These are phyloP conservation scores for Neopestalotiopsis rosae DNA, from an alignment of 2,329 filamentous ascomycete species.

Conservation along the genomic window DNA sequence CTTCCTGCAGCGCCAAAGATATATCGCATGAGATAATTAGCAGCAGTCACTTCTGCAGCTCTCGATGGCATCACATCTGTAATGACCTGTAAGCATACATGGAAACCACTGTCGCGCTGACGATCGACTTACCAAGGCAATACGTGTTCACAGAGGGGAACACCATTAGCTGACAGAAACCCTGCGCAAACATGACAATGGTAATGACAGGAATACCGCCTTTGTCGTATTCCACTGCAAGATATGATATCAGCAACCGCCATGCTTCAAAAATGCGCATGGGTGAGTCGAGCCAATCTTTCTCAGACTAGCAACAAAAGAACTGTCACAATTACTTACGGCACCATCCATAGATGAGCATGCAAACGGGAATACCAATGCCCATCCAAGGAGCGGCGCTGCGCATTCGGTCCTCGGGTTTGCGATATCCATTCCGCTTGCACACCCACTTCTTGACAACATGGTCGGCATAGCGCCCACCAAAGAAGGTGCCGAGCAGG, in stretches of 20 bases:
- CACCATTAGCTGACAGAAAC: slow-evolving; percentile 31
- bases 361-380: slow-evolving; percentile 63
- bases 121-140: slow-evolving; percentile 40
- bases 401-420: slow-evolving; percentile 72
- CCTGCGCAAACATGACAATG: slow-evolving; percentile 47
- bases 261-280: background rate
- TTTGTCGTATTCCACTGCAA: slow-evolving; percentile 52
- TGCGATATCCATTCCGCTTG: slow-evolving; percentile 60
- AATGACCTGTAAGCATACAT: background rate
- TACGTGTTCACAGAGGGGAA: slow-evolving; percentile 24
- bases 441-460: slow-evolving; percentile 68
- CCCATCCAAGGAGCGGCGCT: slow-evolving; percentile 63
- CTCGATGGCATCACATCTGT: slow-evolving; percentile 13
- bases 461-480: slow-evolving; percentile 72
- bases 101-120: background rate
- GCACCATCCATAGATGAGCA: slow-evolving; percentile 71
- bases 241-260: background rate
- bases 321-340: slow-evolving; percentile 22
- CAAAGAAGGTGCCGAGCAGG: slow-evolving; percentile 70
- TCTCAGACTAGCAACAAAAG: too few species aligned
- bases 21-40: slow-evolving; percentile 39
- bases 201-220: slow-evolving; percentile 54
- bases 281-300: background rate
- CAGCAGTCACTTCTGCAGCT: slow-evolving; percentile 30
- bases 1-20: slow-evolving; percentile 30